Percentiles rank a stretch among this genome's conserved stretches.
phyloP scores from a whole-genome alignment of 352 stramenopile genomes.

The Blastocystis sp. region DNA sequence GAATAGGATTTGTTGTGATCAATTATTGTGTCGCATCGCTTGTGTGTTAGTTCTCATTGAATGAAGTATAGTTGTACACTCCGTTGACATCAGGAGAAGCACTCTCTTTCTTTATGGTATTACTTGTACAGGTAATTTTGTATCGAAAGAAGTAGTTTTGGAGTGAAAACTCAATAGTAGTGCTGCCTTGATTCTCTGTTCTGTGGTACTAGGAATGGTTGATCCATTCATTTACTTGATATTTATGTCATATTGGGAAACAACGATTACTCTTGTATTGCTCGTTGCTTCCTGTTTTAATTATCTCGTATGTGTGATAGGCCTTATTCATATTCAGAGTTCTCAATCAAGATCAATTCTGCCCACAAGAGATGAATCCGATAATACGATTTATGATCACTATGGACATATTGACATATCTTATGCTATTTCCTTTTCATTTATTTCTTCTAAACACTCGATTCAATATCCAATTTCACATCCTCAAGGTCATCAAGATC shows the following conservation, averaged over 20 bases:
- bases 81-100: too few relatives aligned
- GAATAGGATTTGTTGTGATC: not conserved
- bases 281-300: not conserved
- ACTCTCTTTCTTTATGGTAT: not conserved
- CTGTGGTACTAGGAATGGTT: not conserved
- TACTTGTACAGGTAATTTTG: not conserved
- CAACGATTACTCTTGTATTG: not conserved
- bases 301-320: not conserved
- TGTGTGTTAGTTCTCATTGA: not conserved
- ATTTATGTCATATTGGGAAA: not conserved
- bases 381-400: not conserved
- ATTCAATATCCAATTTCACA: slow-evolving; percentile 64
- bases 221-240: not conserved
- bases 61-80: too few relatives aligned
- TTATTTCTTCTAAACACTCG: slow-evolving; percentile 34
- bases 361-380: not conserved
- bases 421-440: not conserved
- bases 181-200: not conserved
- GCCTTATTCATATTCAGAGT: not conserved
- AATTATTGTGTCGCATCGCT: not conserved
- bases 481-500: slow-evolving; percentile 50
- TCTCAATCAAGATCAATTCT: not conserved
- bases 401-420: not conserved
- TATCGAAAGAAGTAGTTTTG: not conserved
- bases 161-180: not conserved